These are phyloP conservation scores for Dryadomyces quercivorus DNA, from an alignment of 2,329 filamentous ascomycete species.

Conservation along the genomic window DNA sequence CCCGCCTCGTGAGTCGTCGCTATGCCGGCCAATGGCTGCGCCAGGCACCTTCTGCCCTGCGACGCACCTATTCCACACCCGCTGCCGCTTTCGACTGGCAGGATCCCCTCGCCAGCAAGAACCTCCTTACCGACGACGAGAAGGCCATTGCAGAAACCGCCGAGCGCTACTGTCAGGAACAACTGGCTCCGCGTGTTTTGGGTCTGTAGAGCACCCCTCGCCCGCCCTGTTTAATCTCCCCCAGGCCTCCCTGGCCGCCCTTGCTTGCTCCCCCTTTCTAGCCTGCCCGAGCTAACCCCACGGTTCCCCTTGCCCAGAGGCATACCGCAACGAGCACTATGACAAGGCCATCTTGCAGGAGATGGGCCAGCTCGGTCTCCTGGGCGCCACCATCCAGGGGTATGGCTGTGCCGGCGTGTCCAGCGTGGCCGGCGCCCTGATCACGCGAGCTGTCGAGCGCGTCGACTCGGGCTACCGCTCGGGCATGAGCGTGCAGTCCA, in stretches of 20 bases:
- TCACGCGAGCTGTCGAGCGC: slow-evolving; percentile 75
- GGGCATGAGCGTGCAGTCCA: slow-evolving; percentile 80
- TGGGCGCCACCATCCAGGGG: slow-evolving; percentile 71
- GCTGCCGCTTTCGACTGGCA: slow-evolving; percentile 67
- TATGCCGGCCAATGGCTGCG: slow-evolving; percentile 8
- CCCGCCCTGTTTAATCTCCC: slow-evolving; percentile 2
- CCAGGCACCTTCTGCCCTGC: slow-evolving; percentile 2
- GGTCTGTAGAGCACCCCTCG: slow-evolving; percentile 40
- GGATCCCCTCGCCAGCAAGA: slow-evolving; percentile 67
- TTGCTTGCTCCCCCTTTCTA: background rate
- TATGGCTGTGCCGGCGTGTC: slow-evolving; percentile 76
- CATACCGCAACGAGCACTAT: slow-evolving; percentile 65
- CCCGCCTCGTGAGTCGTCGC: slow-evolving; percentile 9
- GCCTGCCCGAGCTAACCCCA: background rate
- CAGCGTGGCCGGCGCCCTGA: slow-evolving; percentile 68
- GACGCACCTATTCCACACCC: slow-evolving; percentile 9
- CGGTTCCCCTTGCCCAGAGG: no score
- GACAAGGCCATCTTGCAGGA: slow-evolving; percentile 69
- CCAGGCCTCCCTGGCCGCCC: background rate
- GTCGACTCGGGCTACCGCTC: slow-evolving; percentile 80
- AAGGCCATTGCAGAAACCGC: slow-evolving; percentile 81
- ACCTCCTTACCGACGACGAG: slow-evolving; percentile 80
- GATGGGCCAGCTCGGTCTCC: slow-evolving; percentile 74
- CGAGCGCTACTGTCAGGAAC: slow-evolving; percentile 87
- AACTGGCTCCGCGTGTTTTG: slow-evolving; percentile 71